These are phyloP conservation scores for Aspergillus arachidicola DNA, from an alignment of 2,329 filamentous ascomycete species.

Conservation along the genomic window DNA sequence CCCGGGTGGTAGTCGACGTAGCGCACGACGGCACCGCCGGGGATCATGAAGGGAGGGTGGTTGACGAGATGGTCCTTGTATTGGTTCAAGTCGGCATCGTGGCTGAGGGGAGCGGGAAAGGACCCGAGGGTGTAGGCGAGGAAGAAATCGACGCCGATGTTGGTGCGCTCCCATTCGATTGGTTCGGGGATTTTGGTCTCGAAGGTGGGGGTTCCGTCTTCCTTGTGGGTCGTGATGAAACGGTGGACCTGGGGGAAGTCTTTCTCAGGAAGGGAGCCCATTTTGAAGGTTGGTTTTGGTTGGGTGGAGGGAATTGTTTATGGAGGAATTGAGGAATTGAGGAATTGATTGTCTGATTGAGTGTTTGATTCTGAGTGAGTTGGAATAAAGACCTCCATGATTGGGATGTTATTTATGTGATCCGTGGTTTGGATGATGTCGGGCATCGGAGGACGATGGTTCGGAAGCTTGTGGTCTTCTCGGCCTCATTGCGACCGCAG, in stretches of 20 bases:
- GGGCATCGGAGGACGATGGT: background rate
- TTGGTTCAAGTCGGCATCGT: background rate
- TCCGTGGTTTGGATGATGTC: background rate
- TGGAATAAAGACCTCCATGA: background rate
- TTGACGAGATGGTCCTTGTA: background rate
- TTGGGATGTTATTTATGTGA: background rate
- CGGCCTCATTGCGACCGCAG: background rate
- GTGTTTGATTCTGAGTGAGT: too few species aligned
- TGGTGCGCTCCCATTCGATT: background rate
- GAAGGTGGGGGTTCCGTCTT: background rate
- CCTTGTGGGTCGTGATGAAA: background rate
- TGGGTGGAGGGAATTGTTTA: background rate
- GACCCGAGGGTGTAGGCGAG: background rate
- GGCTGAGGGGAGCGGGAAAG: background rate
- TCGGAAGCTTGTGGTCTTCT: background rate
- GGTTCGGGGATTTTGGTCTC: background rate
- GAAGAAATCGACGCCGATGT: background rate
- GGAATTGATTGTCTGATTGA: background rate
- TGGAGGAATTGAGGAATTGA: background rate
- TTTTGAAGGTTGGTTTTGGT: background rate
- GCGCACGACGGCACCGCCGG: background rate
- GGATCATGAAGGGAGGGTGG: background rate
- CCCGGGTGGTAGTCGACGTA: background rate
- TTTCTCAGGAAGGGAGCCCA: background rate
- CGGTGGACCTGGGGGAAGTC: background rate